Evolutionary conservation across 2,329 filamentous ascomycete species (phyloP).

Genomic region (Xylariaceae sp.): DNA sequence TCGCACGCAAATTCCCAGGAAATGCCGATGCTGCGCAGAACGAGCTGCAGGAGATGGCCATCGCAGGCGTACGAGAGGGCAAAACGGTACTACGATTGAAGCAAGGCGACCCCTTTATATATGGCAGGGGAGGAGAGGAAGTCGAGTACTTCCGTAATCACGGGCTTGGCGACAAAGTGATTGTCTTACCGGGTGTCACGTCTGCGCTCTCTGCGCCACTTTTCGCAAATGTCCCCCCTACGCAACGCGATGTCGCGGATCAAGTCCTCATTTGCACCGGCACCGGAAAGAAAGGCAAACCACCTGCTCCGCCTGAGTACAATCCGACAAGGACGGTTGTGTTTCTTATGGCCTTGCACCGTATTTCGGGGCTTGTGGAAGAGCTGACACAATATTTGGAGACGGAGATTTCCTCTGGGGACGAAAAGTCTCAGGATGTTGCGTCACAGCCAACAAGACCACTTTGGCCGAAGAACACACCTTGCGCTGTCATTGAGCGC

Average conservation of each 20-base stretch:
- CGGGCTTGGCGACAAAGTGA: conserved; percentile 61
- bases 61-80: conserved; percentile 63
- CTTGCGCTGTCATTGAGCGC: conserved; percentile 89
- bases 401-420: conserved; percentile 30
- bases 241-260: conserved; percentile 85
- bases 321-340: conserved; percentile 78
- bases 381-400: conserved; percentile 58
- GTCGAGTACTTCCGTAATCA: conserved; percentile 75
- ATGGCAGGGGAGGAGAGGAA: conserved; percentile 92
- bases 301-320: conserved; percentile 78
- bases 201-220: conserved; percentile 83
- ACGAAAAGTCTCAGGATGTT: conserved; percentile 27
- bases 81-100: conserved; percentile 85
- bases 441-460: conserved; percentile 7
- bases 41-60: conserved; percentile 77
- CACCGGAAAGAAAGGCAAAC: conserved; percentile 83
- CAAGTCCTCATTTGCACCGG: conserved; percentile 96
- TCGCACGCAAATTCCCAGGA: conserved; percentile 95
- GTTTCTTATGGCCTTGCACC: conserved; percentile 92
- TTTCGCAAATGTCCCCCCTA: conserved; percentile 83
- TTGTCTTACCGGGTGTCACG: conserved; percentile 86
- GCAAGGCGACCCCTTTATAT: conserved; percentile 95
- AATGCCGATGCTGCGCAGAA: conserved; percentile 93
- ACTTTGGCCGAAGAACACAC: conserved; percentile 73
- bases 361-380: conserved; percentile 69